Percentiles rank a stretch among this genome's conserved stretches.
Evolutionary conservation across 129 eudicot species (phyloP).

Genomic region (Sambucus nigra): DNA sequence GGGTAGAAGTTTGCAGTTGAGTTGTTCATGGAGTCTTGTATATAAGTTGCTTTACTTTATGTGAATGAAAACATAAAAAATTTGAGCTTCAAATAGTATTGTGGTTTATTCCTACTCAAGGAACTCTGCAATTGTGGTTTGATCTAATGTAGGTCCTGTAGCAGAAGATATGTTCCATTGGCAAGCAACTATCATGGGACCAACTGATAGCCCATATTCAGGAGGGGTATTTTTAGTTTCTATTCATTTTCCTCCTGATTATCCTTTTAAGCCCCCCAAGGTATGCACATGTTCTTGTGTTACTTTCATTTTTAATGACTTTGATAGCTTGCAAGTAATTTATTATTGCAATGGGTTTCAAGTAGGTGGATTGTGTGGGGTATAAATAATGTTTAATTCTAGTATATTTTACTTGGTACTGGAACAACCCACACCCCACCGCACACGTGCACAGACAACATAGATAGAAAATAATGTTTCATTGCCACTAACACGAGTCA

Average conservation of each 20-base stretch:
- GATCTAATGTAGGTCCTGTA: conserved; percentile 19
- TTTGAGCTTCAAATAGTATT: too few relatives aligned
- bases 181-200: conserved; percentile 39
- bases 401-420: not conserved
- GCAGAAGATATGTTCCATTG: conserved; percentile 36
- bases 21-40: too few relatives aligned
- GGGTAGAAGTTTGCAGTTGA: too few relatives aligned
- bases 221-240: conserved; percentile 31
- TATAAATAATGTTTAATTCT: not conserved
- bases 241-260: conserved; percentile 32
- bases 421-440: not conserved
- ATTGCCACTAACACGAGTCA: too few relatives aligned
- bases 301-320: not conserved
- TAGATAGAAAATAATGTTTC: too few relatives aligned
- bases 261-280: conserved; percentile 37
- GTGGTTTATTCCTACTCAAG: too few relatives aligned
- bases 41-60: too few relatives aligned
- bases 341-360: not conserved
- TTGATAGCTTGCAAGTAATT: not conserved
- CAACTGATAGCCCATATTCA: conserved; percentile 29
- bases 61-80: too few relatives aligned
- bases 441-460: not conserved
- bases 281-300: not conserved
- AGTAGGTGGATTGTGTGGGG: not conserved
- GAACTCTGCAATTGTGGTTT: too few relatives aligned